A percentile compares a stretch with the other conserved stretches of the same genome.
Evolutionary conservation across 306 rosid genomes (phyloP).

Genomic region (Cucurbita argyrosperma): DNA sequence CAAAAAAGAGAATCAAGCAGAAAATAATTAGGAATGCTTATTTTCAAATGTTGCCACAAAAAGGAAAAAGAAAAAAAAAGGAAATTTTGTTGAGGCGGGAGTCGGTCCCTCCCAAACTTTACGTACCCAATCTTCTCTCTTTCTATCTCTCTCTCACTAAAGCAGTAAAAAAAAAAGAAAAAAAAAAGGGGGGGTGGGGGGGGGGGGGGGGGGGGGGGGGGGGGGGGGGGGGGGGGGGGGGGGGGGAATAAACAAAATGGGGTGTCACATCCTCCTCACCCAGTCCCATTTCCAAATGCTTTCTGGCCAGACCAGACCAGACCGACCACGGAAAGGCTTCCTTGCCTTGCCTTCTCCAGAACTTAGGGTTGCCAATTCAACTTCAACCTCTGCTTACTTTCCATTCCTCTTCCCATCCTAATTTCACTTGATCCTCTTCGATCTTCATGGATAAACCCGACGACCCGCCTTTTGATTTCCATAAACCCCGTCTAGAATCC

Average conservation of each 20-base stretch:
- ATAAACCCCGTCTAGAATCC: not conserved
- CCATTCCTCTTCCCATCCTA: not conserved
- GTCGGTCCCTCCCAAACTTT: not conserved
- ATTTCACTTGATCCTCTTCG: too few species aligned
- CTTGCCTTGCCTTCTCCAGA: slow-evolving; percentile 1
- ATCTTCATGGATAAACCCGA: not conserved
- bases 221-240: too few species aligned
- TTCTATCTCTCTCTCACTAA: not conserved
- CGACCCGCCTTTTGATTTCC: not conserved
- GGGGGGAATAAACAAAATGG: slow-evolving; percentile 10
- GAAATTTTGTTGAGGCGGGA: not conserved
- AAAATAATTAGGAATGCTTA: not conserved
- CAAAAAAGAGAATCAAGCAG: not conserved
- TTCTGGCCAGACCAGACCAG: slow-evolving; percentile 16
- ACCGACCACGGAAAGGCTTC: slow-evolving; percentile 13
- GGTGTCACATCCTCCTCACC: slow-evolving; percentile 31
- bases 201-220: too few species aligned
- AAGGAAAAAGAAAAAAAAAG: not conserved
- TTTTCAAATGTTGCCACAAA: not conserved
- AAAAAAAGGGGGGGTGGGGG: not conserved
- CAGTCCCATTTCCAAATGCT: slow-evolving; percentile 31
- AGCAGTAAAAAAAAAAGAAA: not conserved
- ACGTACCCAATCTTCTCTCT: not conserved
- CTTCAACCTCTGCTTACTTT: not conserved
- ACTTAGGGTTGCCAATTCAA: slow-evolving; percentile 34